A percentile compares a stretch with the other conserved stretches of the same genome.
These are phyloP conservation scores for Wickerhamiella sergipiensis DNA, from an alignment of 805 yeast species.

Conservation along the genomic window DNA sequence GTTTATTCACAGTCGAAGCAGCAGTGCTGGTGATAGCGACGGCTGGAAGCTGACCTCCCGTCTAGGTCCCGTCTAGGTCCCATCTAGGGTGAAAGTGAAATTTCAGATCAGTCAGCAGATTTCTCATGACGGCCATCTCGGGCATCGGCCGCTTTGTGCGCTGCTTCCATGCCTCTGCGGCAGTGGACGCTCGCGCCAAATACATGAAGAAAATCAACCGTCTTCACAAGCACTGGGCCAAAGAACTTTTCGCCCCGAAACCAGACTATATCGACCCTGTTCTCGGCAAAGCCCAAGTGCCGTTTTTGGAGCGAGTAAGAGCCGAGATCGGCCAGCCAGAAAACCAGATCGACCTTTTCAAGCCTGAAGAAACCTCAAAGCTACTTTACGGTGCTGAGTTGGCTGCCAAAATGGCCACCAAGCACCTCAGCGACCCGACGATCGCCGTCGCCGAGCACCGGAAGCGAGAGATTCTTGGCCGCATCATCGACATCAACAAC, in stretches of 20 bases:
- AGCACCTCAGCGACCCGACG: background rate
- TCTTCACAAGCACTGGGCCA: constrained; percentile 21
- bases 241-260: constrained; percentile 15
- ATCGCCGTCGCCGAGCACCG: constrained; percentile 27
- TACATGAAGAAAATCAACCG: constrained; percentile 17
- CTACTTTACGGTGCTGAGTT: constrained; percentile 66
- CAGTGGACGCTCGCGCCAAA: constrained; percentile 15
- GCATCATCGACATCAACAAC: constrained; percentile 65
- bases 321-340: constrained; percentile 55
- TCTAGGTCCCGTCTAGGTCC: too few relatives aligned
- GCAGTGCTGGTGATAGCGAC: too few relatives aligned
- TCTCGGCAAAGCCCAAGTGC: constrained; percentile 52
- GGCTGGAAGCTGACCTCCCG: too few relatives aligned
- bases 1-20: too few relatives aligned
- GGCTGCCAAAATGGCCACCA: constrained; percentile 22
- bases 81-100: background rate
- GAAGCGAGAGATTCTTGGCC: constrained; percentile 53
- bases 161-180: constrained; percentile 12
- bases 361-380: constrained; percentile 55
- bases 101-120: background rate
- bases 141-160: constrained; percentile 5
- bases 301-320: constrained; percentile 53
- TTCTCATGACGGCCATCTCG: background rate
- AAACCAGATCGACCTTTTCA: constrained; percentile 46
- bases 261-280: constrained; percentile 62